These are phyloP conservation scores for Suillus ampliporus DNA, from an alignment of 768 basidiomycete genomes.

Conservation along the genomic window DNA sequence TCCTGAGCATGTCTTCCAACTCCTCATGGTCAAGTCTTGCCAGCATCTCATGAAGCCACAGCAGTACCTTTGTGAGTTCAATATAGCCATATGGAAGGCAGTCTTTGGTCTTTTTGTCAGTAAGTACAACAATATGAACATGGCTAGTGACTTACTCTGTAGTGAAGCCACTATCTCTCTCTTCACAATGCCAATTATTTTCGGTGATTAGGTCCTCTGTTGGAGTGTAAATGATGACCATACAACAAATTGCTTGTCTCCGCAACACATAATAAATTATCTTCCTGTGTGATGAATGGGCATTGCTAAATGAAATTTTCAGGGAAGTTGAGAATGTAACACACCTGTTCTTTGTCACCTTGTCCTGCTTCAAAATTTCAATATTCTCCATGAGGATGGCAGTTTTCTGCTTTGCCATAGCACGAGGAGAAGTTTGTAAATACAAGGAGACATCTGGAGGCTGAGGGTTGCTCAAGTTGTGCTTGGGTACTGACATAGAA, in stretches of 20 bases:
- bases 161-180: background rate
- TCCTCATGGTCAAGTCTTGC: background rate
- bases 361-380: background rate
- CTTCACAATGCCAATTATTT: no score
- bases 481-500: background rate
- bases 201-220: no score
- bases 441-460: background rate
- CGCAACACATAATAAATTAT: background rate
- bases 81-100: background rate
- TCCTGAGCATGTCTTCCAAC: background rate
- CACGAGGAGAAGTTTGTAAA: background rate
- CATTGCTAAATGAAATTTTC: no score
- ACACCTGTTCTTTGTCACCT: background rate
- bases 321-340: background rate
- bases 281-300: background rate
- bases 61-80: background rate
- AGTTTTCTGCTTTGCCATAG: no score
- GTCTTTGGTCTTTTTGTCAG: background rate
- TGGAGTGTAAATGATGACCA: no score
- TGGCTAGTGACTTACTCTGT: background rate
- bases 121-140: background rate
- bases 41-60: background rate
- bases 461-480: background rate
- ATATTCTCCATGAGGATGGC: no score
- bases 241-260: no score